Evolutionary conservation across 345 rosid species (phyloP).

Genomic region (Abelmoschus esculentus): DNA sequence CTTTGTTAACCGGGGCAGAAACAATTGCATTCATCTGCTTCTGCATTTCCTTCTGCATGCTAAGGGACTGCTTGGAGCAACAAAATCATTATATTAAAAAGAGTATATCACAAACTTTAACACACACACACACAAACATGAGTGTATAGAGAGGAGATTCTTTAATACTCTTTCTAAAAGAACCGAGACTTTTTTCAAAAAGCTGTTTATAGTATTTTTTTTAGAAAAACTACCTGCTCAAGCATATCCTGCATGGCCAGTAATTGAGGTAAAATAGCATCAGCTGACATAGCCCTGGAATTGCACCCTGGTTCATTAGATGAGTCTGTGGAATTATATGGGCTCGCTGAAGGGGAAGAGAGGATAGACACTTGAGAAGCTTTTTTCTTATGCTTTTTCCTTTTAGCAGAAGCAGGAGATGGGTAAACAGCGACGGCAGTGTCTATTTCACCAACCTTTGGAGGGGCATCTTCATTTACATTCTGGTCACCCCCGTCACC

Average conservation of each 20-base stretch:
- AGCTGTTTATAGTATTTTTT: background rate
- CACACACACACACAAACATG: background rate
- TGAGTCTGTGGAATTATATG: conserved; percentile 53
- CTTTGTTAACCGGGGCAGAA: conserved; percentile 49
- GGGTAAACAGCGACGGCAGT: conserved; percentile 20
- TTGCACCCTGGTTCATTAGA: conserved; percentile 40
- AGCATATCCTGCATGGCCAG: conserved; percentile 46
- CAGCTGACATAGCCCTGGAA: conserved; percentile 32
- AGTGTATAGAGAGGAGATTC: too few relatives aligned
- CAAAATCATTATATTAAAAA: background rate
- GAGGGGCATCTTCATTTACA: conserved; percentile 24
- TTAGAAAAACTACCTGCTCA: conserved; percentile 36
- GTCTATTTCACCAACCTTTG: conserved; percentile 32
- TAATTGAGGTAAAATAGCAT: conserved; percentile 39
- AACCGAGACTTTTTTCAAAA: too few relatives aligned
- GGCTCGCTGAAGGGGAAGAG: conserved; percentile 40
- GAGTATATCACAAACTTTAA: background rate
- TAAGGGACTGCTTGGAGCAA: conserved; percentile 32
- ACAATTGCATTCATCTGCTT: conserved; percentile 51
- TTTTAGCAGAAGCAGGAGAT: conserved; percentile 35
- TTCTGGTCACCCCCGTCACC: conserved; percentile 30
- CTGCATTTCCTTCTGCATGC: conserved; percentile 58
- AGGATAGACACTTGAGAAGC: conserved; percentile 39
- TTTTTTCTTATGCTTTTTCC: conserved; percentile 48
- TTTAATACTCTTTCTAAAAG: too few relatives aligned